These are phyloP conservation scores for Neonectria punicea DNA, from an alignment of 2,329 filamentous ascomycete species.

Conservation along the genomic window DNA sequence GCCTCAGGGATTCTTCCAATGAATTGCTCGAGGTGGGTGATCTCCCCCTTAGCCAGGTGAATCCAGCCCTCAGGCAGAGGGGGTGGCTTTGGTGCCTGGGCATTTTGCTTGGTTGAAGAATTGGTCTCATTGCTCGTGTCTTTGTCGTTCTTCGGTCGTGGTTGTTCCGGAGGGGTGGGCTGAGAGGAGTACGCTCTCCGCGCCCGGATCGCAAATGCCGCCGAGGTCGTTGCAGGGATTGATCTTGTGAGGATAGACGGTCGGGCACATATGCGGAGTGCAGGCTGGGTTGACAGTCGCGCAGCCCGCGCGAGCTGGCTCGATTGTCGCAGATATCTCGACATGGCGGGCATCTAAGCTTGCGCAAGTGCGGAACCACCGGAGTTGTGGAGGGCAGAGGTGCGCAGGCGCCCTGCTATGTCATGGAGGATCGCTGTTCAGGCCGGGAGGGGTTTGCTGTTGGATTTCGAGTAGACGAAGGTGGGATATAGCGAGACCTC, in stretches of 20 bases:
- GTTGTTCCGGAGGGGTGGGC: conserved; percentile 51
- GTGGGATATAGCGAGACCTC: conserved; percentile 31
- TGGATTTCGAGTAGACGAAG: conserved; percentile 10
- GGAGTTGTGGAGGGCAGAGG: conserved; percentile 41
- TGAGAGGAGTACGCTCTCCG: conserved; percentile 52
- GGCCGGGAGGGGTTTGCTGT: conserved; percentile 18
- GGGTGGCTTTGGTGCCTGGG: conserved; percentile 42
- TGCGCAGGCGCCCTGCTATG: conserved; percentile 42
- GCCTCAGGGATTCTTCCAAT: conserved; percentile 70
- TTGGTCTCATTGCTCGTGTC: conserved; percentile 38
- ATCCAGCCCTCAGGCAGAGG: conserved; percentile 60
- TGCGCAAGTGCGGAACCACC: conserved; percentile 50
- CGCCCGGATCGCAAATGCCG: conserved; percentile 44
- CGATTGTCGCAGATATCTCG: conserved; percentile 73
- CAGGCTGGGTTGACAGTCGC: conserved; percentile 64
- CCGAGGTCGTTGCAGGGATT: conserved; percentile 42
- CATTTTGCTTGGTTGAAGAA: conserved; percentile 30
- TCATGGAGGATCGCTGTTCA: conserved; percentile 47
- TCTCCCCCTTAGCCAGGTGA: conserved; percentile 56
- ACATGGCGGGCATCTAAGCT: conserved; percentile 61
- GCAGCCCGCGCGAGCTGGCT: conserved; percentile 73
- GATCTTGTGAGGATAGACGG: conserved; percentile 46
- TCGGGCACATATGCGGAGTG: conserved; percentile 58
- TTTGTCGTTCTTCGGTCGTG: conserved; percentile 40
- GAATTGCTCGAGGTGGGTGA: conserved; percentile 67